phyloP scores from a whole-genome alignment of 148 eudicot genomes.

The Selenicereus undatus region DNA sequence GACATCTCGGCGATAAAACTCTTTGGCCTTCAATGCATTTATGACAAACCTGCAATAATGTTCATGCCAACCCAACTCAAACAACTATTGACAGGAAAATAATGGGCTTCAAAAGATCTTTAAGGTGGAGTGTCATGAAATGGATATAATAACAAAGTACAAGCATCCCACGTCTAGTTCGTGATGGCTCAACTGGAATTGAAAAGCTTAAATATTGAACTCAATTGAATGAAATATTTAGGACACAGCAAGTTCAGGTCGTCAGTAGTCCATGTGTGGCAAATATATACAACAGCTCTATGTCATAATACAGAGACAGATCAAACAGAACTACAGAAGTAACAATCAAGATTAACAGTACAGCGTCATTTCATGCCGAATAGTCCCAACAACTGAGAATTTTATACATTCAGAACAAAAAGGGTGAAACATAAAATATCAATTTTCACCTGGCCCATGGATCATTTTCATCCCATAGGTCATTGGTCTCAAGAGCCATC shows the following conservation, averaged over 20 bases:
- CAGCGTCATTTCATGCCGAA: background rate
- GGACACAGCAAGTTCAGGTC: conserved; percentile 2
- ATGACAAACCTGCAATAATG: conserved; percentile 68
- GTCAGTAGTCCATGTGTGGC: background rate
- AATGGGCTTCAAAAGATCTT: conserved; percentile 3
- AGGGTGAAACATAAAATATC: conserved; percentile 4
- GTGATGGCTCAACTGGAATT: background rate
- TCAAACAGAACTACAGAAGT: background rate
- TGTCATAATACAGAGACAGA: background rate
- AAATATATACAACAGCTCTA: background rate
- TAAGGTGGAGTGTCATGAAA: background rate
- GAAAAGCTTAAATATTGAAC: background rate
- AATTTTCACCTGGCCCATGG: conserved; percentile 93
- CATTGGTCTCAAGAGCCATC: conserved; percentile 91
- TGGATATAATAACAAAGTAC: background rate
- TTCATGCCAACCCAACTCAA: background rate
- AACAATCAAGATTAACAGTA: background rate
- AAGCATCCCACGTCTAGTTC: background rate
- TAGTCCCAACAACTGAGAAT: background rate
- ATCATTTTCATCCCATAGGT: conserved; percentile 98
- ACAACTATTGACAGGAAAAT: background rate
- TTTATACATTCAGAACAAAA: background rate
- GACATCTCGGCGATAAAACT: conserved; percentile 84
- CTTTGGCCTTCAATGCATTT: conserved; percentile 96
- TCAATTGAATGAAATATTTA: background rate